Evolutionary conservation across 2,329 filamentous ascomycete genomes (phyloP).

Genomic region (Diaporthe batatas): DNA sequence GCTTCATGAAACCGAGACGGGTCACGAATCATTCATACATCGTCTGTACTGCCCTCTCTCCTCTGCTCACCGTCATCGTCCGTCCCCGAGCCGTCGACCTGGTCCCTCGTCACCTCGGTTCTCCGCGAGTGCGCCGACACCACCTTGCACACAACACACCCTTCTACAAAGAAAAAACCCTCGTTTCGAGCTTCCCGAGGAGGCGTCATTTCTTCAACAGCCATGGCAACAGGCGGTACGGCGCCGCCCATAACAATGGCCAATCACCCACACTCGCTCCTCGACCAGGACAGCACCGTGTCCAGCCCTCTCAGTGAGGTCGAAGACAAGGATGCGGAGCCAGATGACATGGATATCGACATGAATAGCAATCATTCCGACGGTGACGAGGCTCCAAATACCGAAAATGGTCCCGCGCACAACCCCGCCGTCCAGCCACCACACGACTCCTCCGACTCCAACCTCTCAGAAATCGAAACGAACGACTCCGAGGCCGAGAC

Average conservation of each 20-base stretch:
- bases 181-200: slow-evolving; percentile 1
- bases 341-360: slow-evolving; percentile 70
- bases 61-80: slow-evolving; percentile 29
- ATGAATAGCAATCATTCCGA: slow-evolving; percentile 45
- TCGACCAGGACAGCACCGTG: slow-evolving; percentile 75
- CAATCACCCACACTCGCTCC: slow-evolving; percentile 61
- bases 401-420: slow-evolving; percentile 39
- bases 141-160: slow-evolving; percentile 17
- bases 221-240: slow-evolving; percentile 65
- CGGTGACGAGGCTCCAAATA: slow-evolving; percentile 46
- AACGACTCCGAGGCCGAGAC: slow-evolving; percentile 91
- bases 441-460: slow-evolving; percentile 54
- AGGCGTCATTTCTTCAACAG: not conserved
- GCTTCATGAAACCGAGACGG: slow-evolving; percentile 28
- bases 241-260: slow-evolving; percentile 64
- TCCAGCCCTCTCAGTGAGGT: slow-evolving; percentile 96
- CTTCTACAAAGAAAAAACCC: not conserved
- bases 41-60: slow-evolving; percentile 14
- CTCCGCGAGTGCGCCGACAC: slow-evolving; percentile 37
- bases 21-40: slow-evolving; percentile 29
- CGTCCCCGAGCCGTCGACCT: slow-evolving; percentile 10
- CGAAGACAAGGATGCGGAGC: slow-evolving; percentile 81
- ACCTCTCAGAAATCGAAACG: slow-evolving; percentile 68
- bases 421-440: slow-evolving; percentile 47
- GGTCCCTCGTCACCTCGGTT: slow-evolving; percentile 21